These are phyloP conservation scores for Aureobasidium leucospermi DNA, from an alignment of 2,329 filamentous ascomycete species.

Conservation along the genomic window DNA sequence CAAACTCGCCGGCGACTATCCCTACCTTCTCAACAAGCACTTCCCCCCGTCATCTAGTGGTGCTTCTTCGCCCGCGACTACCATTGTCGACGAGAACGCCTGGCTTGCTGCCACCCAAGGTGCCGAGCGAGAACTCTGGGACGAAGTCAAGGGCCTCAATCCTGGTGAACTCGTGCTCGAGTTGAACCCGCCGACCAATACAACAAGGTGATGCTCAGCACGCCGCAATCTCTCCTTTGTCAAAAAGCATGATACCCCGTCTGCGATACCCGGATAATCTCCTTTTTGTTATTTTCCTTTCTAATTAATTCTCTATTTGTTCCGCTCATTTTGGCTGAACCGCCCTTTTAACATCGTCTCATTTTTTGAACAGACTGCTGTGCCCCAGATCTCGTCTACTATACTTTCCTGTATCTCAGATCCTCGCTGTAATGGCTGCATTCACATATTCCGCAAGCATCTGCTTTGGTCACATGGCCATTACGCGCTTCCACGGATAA, in stretches of 20 bases:
- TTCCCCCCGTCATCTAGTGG: constrained; percentile 21
- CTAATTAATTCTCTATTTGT: neutral
- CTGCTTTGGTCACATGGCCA: no score
- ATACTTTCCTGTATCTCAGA: no score
- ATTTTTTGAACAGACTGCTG: no score
- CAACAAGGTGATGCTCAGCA: neutral
- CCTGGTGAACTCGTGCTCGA: constrained; percentile 20
- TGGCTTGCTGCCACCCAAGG: constrained; percentile 26
- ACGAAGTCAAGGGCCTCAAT: constrained; percentile 21
- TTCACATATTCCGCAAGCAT: no score
- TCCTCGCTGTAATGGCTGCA: no score
- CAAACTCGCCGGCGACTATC: constrained; percentile 32
- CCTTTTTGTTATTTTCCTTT: neutral
- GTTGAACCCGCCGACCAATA: constrained; percentile 1
- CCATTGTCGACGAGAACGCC: constrained; percentile 15
- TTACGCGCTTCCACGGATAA: no score
- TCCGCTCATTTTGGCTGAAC: no score
- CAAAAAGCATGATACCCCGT: constrained; percentile 12
- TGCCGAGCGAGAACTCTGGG: constrained; percentile 19
- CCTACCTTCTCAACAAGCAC: constrained; percentile 35
- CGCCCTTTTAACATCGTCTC: no score
- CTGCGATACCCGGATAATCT: neutral
- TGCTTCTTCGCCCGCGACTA: constrained; percentile 3
- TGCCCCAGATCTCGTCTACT: no score
- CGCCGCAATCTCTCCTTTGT: neutral